Base-by-base conservation (phyloP, 1,284 basidiomycete species). In the Entoloma clypeatum region DNA sequence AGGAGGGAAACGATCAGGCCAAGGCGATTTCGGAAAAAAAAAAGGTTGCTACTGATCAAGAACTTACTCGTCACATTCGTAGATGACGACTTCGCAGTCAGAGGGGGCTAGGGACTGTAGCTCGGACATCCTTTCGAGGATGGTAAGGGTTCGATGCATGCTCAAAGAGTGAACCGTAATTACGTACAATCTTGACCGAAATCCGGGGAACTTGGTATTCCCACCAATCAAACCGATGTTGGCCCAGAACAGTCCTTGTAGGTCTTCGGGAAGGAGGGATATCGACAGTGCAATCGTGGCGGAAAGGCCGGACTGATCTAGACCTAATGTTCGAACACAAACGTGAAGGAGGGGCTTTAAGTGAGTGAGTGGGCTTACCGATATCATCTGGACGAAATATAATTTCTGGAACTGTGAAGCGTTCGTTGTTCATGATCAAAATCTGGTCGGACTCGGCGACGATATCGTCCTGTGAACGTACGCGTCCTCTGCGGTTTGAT, bases 181-280 rank as follows among this genome's bases (percentile, higher is more conserved):
- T 13, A 65, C 81, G 56, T 60, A 87, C 90, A 97, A 62, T 63
- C 94, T 69, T 39, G 75, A 63, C 16, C 76, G 74, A 51, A 97
- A 82, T 3, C 85, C 86, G 32, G 81, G 71, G 49, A 93, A 78
- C 51, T 79, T 78, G 3, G 81, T 79, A 56, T 79, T 83, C 5
- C 93, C 94, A 37, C 94, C 94, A 50, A 92, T 77, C 44, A 96
- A 66, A 4, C 89, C 85, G 48, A 98, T 92, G 60, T 97, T 92
- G 26, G 80, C 79, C 92, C 92, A 97, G 63, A 92, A 92, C 80
- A 96, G 79, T 18, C 89, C 92, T 51, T 82, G 88, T 24, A 93
- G 55, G 53, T 92, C 88, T 36, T 75, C 68, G 0, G 87, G 87
- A 46, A 93, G 74, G 23, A 74, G 64, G 1, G 74, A 69, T 56